Conservation (phyloP, 2,329 filamentous ascomycete species). For the Exophiala oligosperma region DNA sequence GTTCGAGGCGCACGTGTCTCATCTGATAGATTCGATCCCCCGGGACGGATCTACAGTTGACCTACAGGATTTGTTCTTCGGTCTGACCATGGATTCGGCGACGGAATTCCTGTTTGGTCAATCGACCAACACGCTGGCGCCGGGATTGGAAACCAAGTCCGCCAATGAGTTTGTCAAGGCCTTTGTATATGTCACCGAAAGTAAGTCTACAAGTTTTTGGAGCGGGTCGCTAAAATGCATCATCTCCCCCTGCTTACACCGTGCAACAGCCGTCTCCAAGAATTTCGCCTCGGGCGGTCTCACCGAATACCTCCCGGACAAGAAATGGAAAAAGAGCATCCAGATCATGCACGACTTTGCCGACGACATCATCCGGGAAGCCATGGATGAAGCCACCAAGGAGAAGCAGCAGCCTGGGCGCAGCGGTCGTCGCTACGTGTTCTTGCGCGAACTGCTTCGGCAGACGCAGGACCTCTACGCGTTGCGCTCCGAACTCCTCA, state of each 20-base stretch:
- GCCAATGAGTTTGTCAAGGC: slow-evolving; percentile 25
- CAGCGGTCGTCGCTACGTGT: slow-evolving; percentile 54
- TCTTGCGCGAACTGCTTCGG: slow-evolving; percentile 27
- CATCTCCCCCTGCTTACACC: neutral
- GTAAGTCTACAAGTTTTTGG: slow-evolving; percentile 2
- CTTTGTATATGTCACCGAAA: slow-evolving; percentile 23
- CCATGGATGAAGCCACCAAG: slow-evolving; percentile 12
- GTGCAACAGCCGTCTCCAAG: slow-evolving; percentile 6
- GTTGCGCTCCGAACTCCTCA: slow-evolving; percentile 33
- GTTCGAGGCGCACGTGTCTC: slow-evolving; percentile 61
- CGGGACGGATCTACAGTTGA: slow-evolving; percentile 56
- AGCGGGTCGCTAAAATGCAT: neutral
- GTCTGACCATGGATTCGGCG: slow-evolving; percentile 65
- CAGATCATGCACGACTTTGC: slow-evolving; percentile 28
- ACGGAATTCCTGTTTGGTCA: slow-evolving; percentile 69
- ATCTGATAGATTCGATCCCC: slow-evolving; percentile 61
- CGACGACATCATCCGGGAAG: slow-evolving; percentile 24
- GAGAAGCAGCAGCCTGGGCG: neutral
- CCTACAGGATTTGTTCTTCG: slow-evolving; percentile 61
- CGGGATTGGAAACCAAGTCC: slow-evolving; percentile 23
- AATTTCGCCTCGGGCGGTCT: slow-evolving; percentile 24
- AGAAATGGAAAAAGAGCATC: slow-evolving; percentile 20
- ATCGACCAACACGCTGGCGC: slow-evolving; percentile 37
- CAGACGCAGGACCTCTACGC: slow-evolving; percentile 26
- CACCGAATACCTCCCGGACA: slow-evolving; percentile 19